Evolutionary conservation across 2,329 filamentous ascomycete species (phyloP).

Genomic region (Diaporthe vaccinii): DNA sequence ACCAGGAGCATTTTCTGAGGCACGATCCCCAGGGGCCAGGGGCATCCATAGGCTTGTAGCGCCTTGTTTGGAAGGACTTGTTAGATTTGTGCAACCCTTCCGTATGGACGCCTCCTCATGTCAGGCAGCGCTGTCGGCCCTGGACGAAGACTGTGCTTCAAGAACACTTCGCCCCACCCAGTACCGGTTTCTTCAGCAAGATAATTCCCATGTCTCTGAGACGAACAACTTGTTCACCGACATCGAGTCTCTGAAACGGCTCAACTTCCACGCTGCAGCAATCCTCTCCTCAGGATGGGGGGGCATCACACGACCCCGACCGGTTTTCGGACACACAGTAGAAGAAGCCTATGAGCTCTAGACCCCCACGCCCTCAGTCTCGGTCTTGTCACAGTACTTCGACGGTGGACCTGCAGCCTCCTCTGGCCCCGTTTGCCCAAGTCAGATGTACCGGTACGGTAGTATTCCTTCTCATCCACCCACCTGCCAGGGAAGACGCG

Average conservation of each 20-base stretch:
- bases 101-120: background rate
- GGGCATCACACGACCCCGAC: constrained; percentile 21
- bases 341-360: constrained; percentile 9
- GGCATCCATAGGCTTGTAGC: background rate
- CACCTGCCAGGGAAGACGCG: constrained; percentile 27
- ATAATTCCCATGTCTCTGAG: background rate
- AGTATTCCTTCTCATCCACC: constrained; percentile 36
- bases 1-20: constrained; percentile 5
- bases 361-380: constrained; percentile 38
- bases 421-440: constrained; percentile 24
- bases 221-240: background rate
- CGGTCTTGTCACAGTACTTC: constrained; percentile 39
- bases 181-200: constrained; percentile 6
- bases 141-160: constrained; percentile 5
- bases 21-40: background rate
- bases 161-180: background rate
- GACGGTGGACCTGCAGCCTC: constrained; percentile 38
- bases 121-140: constrained; percentile 6
- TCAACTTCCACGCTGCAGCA: constrained; percentile 15
- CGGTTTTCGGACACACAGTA: constrained; percentile 3
- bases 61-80: background rate
- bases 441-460: constrained; percentile 41
- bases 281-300: background rate
- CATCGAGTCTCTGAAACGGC: constrained; percentile 16
- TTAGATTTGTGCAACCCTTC: constrained; percentile 5